phyloP scores from a whole-genome alignment of 768 basidiomycete genomes.

The Russula compacta region DNA sequence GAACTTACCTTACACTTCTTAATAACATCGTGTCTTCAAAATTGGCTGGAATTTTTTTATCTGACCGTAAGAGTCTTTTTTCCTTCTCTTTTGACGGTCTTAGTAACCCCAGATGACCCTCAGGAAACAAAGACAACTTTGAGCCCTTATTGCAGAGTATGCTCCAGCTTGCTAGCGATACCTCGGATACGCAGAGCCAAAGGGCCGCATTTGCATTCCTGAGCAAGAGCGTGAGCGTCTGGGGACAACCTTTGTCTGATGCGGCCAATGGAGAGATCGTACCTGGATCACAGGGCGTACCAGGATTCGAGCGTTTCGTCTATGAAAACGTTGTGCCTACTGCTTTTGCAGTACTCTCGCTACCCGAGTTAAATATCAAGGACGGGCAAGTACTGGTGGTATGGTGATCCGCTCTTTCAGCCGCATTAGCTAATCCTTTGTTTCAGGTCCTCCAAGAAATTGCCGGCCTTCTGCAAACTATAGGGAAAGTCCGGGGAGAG shows the following conservation, averaged over 20 bases:
- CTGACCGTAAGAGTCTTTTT: slow-evolving; percentile 56
- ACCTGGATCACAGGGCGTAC: slow-evolving; percentile 37
- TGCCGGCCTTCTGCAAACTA: slow-evolving; percentile 70
- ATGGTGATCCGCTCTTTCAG: slow-evolving; percentile 26
- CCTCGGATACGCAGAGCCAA: slow-evolving; percentile 66
- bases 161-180: slow-evolving; percentile 61
- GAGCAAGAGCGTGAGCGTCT: slow-evolving; percentile 51
- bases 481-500: slow-evolving; percentile 65
- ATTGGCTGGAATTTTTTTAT: slow-evolving; percentile 77
- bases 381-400: slow-evolving; percentile 84
- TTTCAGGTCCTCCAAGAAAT: slow-evolving; percentile 82
- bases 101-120: slow-evolving; percentile 24
- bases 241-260: slow-evolving; percentile 47
- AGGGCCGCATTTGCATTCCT: slow-evolving; percentile 78
- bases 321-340: slow-evolving; percentile 79
- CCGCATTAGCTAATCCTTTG: neutral
- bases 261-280: slow-evolving; percentile 22
- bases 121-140: slow-evolving; percentile 58
- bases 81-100: neutral
- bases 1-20: slow-evolving; percentile 78
- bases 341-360: slow-evolving; percentile 73
- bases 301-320: slow-evolving; percentile 87
- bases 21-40: slow-evolving; percentile 75
- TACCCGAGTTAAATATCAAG: slow-evolving; percentile 75
- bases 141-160: slow-evolving; percentile 72